Conservation (phyloP, 2,329 filamentous ascomycete genomes). For the Teratosphaeria zuluensis region DNA sequence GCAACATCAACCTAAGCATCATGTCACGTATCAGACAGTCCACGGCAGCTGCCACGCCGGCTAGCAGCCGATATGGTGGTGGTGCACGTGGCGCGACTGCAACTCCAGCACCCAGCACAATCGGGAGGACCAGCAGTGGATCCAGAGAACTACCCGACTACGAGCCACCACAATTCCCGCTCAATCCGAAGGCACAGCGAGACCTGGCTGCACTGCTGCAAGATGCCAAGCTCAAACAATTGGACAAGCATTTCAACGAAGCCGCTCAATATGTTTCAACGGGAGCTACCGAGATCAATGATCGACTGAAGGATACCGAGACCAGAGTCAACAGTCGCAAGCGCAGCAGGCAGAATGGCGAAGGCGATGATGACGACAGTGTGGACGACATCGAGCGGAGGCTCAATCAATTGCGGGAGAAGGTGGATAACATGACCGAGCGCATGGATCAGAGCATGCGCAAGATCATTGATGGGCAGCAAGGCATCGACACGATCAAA, state of each 20-base stretch:
- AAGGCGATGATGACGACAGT: constrained; percentile 19
- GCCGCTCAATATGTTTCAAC: constrained; percentile 40
- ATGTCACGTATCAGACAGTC: constrained; percentile 1
- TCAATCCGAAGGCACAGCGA: constrained; percentile 39
- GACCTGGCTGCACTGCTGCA: constrained; percentile 37
- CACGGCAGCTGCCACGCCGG: background rate
- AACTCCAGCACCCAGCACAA: background rate
- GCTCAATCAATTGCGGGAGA: constrained; percentile 30
- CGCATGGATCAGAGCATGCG: constrained; percentile 50
- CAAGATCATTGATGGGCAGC: constrained; percentile 47
- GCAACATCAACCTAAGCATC: background rate
- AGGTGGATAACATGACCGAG: constrained; percentile 43
- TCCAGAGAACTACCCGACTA: constrained; percentile 37
- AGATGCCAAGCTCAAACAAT: constrained; percentile 31
- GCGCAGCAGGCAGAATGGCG: constrained; percentile 2
- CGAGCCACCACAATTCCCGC: constrained; percentile 42
- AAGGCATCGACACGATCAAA: constrained; percentile 36
- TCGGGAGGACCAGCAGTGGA: background rate
- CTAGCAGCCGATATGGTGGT: background rate
- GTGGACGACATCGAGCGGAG: constrained; percentile 27
- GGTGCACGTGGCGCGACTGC: background rate
- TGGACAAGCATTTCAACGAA: constrained; percentile 40
- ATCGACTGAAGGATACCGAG: constrained; percentile 34
- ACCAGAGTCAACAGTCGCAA: constrained; percentile 24
- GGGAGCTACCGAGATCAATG: constrained; percentile 46